Base-by-base conservation (phyloP, 2,329 filamentous ascomycete genomes). In the Penicillium sp. region DNA sequence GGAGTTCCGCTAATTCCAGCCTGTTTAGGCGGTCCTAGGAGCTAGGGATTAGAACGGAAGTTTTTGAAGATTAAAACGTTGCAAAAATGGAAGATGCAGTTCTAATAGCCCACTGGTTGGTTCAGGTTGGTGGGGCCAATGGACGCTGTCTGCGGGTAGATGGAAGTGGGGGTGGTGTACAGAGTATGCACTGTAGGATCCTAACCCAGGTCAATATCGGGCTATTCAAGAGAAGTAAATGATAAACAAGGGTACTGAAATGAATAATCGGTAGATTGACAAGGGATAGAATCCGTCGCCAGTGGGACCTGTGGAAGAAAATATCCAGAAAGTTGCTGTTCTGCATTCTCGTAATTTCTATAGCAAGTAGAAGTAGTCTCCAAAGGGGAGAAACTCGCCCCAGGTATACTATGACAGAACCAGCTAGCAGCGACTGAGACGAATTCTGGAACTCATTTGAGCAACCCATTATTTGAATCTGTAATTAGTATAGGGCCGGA, bases 1-100 rank as follows among this genome's bases (percentile, higher is more conserved):
- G 45, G 16, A 30, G 26, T 11, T 11, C 14, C 45, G 26, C 45
- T 16, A n/a, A 5, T 1, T 0, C 26, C 45, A 30, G 45, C 45
- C 26, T 30, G 6, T 19, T 46, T 30, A 25, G 16, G 45, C 25
- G 45, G 6, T n/a, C 25, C 4, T 28, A 26, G 26, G 14, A 16
- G 8, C 10, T 35, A 22, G 19, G 11, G 14, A 10, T 51, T n/a
- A 30, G 35, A 13, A 30, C 4, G n/a, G 48, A 11, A 14, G 11
- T 37, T 37, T 37, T 33, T 33, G 48, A 55, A 38, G 16, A 25
- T 52, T 58, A 43, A 43, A 48, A 43, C 19, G 40, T 56, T 48
- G 62, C 48, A 59, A 59, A 64, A 63, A 63, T 63, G 52, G 53
- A 52, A 63, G 58, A 52, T 64, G 55, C 58, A 61, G 26, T n/a